These are phyloP conservation scores for Tolypocladium inflatum DNA, from an alignment of 2,329 filamentous ascomycete species.

Conservation along the genomic window DNA sequence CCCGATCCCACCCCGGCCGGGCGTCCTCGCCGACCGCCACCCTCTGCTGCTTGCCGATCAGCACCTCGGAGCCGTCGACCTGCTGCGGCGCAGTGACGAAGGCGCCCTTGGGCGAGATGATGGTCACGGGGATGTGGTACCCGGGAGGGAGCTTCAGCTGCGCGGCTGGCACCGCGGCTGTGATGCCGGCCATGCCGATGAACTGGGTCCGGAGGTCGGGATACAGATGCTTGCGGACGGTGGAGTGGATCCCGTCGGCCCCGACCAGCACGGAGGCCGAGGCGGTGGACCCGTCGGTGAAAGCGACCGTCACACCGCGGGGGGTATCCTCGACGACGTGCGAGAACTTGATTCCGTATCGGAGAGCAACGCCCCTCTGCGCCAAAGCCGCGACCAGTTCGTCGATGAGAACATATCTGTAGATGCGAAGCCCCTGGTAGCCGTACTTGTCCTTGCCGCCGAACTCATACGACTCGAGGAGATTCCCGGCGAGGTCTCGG, in stretches of 20 bases:
- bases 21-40: constrained; percentile 22
- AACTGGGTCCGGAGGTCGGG: constrained; percentile 39
- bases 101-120: constrained; percentile 32
- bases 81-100: constrained; percentile 42
- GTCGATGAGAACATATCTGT: constrained; percentile 40
- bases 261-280: constrained; percentile 39
- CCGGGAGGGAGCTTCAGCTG: constrained; percentile 23
- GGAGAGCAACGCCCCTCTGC: constrained; percentile 28
- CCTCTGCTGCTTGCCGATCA: constrained; percentile 35
- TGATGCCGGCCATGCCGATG: constrained; percentile 34
- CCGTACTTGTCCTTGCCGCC: constrained; percentile 37
- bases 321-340: constrained; percentile 30
- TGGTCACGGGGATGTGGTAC: constrained; percentile 31
- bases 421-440: constrained; percentile 44
- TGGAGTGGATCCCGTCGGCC: constrained; percentile 51
- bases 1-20: constrained; percentile 29
- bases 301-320: constrained; percentile 32
- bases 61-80: constrained; percentile 35
- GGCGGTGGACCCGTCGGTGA: constrained; percentile 32
- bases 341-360: constrained; percentile 38
- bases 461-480: constrained; percentile 35
- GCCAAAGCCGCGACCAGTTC: constrained; percentile 32
- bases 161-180: constrained; percentile 20
- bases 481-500: constrained; percentile 21
- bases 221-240: constrained; percentile 40